Evolutionary conservation across 2,329 filamentous ascomycete species (phyloP), one percentile per base, ranked within the genome.

Genomic region (Coniochaeta hoffmannii): DNA sequence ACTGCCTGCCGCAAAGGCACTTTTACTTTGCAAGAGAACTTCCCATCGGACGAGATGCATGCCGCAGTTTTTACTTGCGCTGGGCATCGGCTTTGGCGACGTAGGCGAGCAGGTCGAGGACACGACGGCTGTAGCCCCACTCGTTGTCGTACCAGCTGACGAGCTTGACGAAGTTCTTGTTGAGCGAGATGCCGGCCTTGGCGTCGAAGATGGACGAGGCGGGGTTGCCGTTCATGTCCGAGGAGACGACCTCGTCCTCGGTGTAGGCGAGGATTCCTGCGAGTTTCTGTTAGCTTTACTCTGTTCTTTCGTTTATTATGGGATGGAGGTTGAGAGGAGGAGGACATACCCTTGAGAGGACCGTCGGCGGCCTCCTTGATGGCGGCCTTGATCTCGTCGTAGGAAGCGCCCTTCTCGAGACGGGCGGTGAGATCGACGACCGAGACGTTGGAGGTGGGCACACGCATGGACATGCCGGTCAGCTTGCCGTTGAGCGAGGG

Each of bases 81-180:
- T n/a, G 70, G 68, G 71, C 81, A 69, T 92, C 89, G 63, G 87
- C 86, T 82, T 89, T 89, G 76, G 88, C 80, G 68, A 92, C 82
- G 81, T 91, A 88, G 76, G 81, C 79, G 73, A 84, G 72, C 68
- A 94, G 88, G 78, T 94, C 89, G 66, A 92, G 79, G 69, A 92
- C 89, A 85, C 89, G 94, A 81, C 92, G 92, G 76, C 89, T 95
- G 88, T 99, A 97, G 71, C 92, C 94, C 91, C 92, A 97, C 86
- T 97, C 93, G 84, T 97, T 97, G 84, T 96, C 91, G 80, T 96
- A 96, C 94, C 93, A 97, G 69, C 87, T 87, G 74, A 97, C 88
- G 61, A 99, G 85, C 89, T 99, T 99, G 84, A 96, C 86, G 76
- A 97, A 97, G 87, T 97, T 92, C 71, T 91, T 78, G 86, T 97